Evolutionary conservation across 345 rosid species (phyloP).

Genomic region (Tarenaya hassleriana): DNA sequence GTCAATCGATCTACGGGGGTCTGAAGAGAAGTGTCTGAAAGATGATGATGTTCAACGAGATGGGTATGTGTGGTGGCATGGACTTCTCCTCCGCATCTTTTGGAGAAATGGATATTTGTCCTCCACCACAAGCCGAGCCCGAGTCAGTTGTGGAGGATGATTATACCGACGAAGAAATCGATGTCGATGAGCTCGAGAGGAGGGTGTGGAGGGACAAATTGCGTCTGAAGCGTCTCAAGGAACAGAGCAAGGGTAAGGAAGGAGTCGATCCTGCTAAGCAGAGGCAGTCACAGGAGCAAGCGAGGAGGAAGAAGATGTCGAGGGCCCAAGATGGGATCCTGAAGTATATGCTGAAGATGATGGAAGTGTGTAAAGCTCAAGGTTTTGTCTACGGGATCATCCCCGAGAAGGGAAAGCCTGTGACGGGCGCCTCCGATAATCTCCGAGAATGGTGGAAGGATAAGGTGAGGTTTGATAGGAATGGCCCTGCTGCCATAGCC

Average conservation of each 20-base stretch:
- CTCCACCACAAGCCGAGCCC: conserved; percentile 31
- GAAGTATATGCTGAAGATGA: conserved; percentile 85
- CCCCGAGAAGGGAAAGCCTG: conserved; percentile 79
- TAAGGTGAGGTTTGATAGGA: conserved; percentile 71
- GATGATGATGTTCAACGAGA: conserved; percentile 57
- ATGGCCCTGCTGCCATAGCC: conserved; percentile 75
- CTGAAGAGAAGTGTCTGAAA: neutral
- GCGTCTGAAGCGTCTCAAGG: conserved; percentile 58
- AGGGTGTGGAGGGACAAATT: conserved; percentile 78
- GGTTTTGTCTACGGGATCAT: conserved; percentile 85
- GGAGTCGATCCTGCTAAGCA: conserved; percentile 54
- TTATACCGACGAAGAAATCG: conserved; percentile 60
- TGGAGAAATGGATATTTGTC: conserved; percentile 20
- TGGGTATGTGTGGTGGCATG: conserved; percentile 55
- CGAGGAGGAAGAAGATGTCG: conserved; percentile 79
- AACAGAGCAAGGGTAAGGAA: conserved; percentile 52
- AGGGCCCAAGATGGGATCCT: conserved; percentile 81
- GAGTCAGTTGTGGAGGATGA: conserved; percentile 54
- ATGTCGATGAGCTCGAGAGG: conserved; percentile 69
- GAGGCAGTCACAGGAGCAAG: conserved; percentile 75
- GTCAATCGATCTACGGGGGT: too few species aligned
- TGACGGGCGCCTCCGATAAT: conserved; percentile 83
- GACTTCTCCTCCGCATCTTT: conserved; percentile 45
- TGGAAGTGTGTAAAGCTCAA: conserved; percentile 84
- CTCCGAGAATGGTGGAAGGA: conserved; percentile 92